These are phyloP conservation scores for Cladosporium colombiae DNA, from an alignment of 2,329 filamentous ascomycete genomes.

Conservation along the genomic window DNA sequence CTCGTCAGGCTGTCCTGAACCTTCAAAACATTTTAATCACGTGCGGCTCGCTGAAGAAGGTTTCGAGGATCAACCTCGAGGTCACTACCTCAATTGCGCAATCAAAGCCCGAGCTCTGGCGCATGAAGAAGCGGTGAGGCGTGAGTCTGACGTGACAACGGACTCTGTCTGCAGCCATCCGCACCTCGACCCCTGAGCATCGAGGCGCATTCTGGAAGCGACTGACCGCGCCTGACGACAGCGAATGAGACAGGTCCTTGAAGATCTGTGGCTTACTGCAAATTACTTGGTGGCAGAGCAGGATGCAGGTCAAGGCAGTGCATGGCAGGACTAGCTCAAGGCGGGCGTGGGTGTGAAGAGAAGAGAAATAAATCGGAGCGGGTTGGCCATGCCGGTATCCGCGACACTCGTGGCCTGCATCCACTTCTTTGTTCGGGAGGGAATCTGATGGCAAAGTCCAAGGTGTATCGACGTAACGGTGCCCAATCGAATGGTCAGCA, in stretches of 20 bases:
- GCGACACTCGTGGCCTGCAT: slow-evolving; percentile 13
- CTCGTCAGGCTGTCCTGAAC: neutral
- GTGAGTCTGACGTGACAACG: slow-evolving; percentile 19
- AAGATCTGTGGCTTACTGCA: slow-evolving; percentile 14
- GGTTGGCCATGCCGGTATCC: slow-evolving; percentile 13
- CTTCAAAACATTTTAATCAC: neutral
- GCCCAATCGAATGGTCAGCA: slow-evolving; percentile 19
- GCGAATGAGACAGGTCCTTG: slow-evolving; percentile 15
- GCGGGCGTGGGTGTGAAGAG: slow-evolving; percentile 8
- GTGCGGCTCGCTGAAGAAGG: neutral
- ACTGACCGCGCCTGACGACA: slow-evolving; percentile 16
- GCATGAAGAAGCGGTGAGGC: slow-evolving; percentile 21
- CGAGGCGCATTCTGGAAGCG: slow-evolving; percentile 21
- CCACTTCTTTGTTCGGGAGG: slow-evolving; percentile 7
- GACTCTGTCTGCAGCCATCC: slow-evolving; percentile 7
- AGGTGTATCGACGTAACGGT: neutral
- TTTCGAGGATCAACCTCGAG: neutral
- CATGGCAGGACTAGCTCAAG: neutral
- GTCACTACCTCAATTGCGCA: slow-evolving; percentile 12
- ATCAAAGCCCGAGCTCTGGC: slow-evolving; percentile 7
- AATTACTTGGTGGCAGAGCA: slow-evolving; percentile 3
- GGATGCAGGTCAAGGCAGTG: slow-evolving; percentile 8
- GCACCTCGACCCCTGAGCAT: slow-evolving; percentile 11
- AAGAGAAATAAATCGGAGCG: slow-evolving; percentile 7
- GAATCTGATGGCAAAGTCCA: neutral